Evolutionary conservation across 2,329 filamentous ascomycete genomes (phyloP), one percentile per base, ranked within the genome.

Genomic region (Verticillium isaacii): DNA sequence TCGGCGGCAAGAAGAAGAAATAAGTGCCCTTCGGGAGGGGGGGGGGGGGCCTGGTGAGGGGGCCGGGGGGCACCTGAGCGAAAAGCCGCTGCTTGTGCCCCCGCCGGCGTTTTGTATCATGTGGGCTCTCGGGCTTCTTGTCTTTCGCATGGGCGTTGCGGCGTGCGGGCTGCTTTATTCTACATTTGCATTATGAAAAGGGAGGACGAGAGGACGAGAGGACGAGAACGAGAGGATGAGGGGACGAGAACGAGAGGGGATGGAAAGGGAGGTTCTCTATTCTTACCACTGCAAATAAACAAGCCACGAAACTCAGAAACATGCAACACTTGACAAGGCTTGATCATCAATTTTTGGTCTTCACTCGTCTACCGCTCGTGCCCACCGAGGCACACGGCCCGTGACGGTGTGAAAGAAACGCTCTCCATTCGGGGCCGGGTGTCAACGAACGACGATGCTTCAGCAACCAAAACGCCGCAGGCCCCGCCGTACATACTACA

Each of bases 1-100:
- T 94, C 71, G 83, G 81, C 67, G 80, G 82, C 62, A 80, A 77
- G 73, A 82, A 82, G 71, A 79, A 72, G 69, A 67, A 59, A 57
- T 62, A n/a, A 61, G 32, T 29, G 29, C 29, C 17, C n/a, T 19
- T 34, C 50, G 7, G 32, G 34, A 23, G 25, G n/a, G n/a, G n/a
- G n/a, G n/a, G n/a, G n/a, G n/a, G n/a, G n/a, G n/a, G n/a, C n/a
- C 5, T 36, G 19, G 4, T 12, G 32, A 23, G n/a, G 15, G 9
- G 8, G 19, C 7, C 2, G 3, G 25, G 25, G 50, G 25, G 50
- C 50, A 11, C 1, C 34, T 5, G 34, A 11, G 34, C 9, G 25
- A 5, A 25, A 25, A 5, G 25, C 25, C 25, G 29, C 29, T 29
- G 29, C 29, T 29, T 6, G 29, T 29, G 29, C 29, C 29, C 29